A percentile compares a stretch with the other conserved stretches of the same genome.
Conservation (phyloP, 805 yeast species). For the Saccharomycopsis fibuligera region DNA sequence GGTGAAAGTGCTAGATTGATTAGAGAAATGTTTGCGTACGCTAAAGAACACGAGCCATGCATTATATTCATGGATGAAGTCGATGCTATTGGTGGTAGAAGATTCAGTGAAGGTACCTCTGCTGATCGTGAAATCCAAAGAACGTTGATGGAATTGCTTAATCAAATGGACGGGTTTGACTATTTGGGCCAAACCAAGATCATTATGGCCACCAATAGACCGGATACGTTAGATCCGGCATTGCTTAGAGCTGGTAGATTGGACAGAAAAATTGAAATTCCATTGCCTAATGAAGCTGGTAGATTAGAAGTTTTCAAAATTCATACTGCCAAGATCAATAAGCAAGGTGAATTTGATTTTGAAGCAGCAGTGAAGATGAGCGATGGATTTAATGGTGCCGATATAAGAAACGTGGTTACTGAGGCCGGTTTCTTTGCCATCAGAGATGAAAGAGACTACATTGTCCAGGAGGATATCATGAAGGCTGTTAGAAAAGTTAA, state of each 20-base stretch:
- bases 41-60: conserved; percentile 96
- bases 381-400: conserved; percentile 99
- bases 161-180: conserved; percentile 98
- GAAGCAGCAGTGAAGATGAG: conserved; percentile 98
- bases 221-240: conserved; percentile 97
- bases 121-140: conserved; percentile 99
- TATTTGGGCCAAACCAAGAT: conserved; percentile 94
- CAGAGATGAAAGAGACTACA: conserved; percentile 94
- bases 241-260: conserved; percentile 94
- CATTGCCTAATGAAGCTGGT: conserved; percentile 93
- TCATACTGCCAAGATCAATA: conserved; percentile 77
- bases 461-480: conserved; percentile 88
- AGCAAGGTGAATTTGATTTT: conserved; percentile 93
- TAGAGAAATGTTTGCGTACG: conserved; percentile 97
- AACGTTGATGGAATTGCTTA: conserved; percentile 91
- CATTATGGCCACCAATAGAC: conserved; percentile 99
- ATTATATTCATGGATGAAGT: conserved; percentile 98
- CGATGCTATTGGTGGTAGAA: conserved; percentile 97
- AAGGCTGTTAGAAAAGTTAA: conserved; percentile 98
- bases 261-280: conserved; percentile 93
- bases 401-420: conserved; percentile 92
- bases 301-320: conserved; percentile 90
- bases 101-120: conserved; percentile 96
- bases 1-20: conserved; percentile 96
- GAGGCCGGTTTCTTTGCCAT: conserved; percentile 98